Evolutionary conservation across 2,329 filamentous ascomycete genomes (phyloP).

Genomic region (Curvularia spicifera): DNA sequence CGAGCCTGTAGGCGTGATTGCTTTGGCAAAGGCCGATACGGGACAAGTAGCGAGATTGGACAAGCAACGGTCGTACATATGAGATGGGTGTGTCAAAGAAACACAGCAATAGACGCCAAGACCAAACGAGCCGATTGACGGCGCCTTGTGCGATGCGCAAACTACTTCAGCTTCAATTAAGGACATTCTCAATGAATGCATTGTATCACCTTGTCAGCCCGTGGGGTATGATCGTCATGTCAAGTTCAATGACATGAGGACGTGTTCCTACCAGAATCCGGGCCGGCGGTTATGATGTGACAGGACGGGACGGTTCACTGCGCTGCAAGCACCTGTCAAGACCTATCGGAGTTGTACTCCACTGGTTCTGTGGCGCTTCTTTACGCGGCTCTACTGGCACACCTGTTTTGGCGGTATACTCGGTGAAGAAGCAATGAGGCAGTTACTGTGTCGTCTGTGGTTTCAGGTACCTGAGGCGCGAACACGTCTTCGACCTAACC

Average conservation of each 20-base stretch:
- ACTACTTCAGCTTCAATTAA: background rate
- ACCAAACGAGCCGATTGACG: background rate
- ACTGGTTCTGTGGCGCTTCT: slow-evolving; percentile 1
- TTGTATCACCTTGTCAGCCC: slow-evolving; percentile 1
- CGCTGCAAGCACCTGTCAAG: background rate
- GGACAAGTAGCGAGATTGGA: slow-evolving; percentile 26
- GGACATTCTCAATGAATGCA: background rate
- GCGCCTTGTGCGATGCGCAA: background rate
- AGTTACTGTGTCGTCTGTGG: slow-evolving; percentile 20
- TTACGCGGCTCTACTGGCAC: background rate
- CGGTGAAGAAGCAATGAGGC: slow-evolving; percentile 24
- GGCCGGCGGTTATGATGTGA: too few relatives aligned
- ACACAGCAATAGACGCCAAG: background rate
- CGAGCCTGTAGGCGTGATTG: slow-evolving; percentile 38
- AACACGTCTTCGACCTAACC: background rate
- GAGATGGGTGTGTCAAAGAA: background rate
- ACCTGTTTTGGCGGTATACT: slow-evolving; percentile 17
- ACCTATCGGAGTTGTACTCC: background rate
- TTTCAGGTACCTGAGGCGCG: slow-evolving; percentile 33
- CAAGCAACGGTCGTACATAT: slow-evolving; percentile 35
- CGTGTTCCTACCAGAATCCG: background rate
- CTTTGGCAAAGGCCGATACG: slow-evolving; percentile 31
- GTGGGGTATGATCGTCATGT: background rate
- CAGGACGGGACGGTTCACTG: too few relatives aligned
- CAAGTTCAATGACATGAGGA: background rate